Evolutionary conservation across 345 rosid genomes (phyloP).

Genomic region (Citrus glauca): DNA sequence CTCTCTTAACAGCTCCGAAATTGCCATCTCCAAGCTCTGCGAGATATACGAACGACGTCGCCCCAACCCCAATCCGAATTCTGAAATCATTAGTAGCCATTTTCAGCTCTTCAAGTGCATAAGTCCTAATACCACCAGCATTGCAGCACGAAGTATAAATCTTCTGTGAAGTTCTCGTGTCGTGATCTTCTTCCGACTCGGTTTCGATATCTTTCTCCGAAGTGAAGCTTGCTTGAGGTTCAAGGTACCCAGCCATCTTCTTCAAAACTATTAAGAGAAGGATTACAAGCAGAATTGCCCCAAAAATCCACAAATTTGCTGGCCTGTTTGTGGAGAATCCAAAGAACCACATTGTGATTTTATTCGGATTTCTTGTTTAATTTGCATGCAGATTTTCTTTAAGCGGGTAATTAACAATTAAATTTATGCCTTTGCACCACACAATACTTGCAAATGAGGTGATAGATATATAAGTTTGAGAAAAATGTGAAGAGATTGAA

Average conservation of each 20-base stretch:
- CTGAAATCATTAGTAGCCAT: slow-evolving; percentile 39
- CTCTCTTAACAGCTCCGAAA: slow-evolving; percentile 48
- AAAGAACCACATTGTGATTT: slow-evolving; percentile 29
- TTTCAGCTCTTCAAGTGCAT: slow-evolving; percentile 38
- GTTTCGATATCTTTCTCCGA: neutral
- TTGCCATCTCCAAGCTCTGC: slow-evolving; percentile 46
- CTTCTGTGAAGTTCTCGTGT: neutral
- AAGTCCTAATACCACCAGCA: slow-evolving; percentile 28
- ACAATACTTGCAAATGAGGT: neutral
- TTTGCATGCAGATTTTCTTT: neutral
- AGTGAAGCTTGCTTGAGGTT: slow-evolving; percentile 6
- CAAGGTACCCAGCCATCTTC: slow-evolving; percentile 21
- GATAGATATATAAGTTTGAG: neutral
- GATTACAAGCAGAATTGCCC: slow-evolving; percentile 36
- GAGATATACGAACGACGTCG: slow-evolving; percentile 42
- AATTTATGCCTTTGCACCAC: neutral
- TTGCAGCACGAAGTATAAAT: neutral
- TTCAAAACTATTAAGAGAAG: slow-evolving; percentile 12
- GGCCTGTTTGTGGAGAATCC: slow-evolving; percentile 37
- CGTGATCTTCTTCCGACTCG: neutral
- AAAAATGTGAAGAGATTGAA: neutral
- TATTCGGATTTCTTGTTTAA: neutral
- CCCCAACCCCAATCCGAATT: slow-evolving; percentile 37
- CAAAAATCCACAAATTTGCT: slow-evolving; percentile 26
- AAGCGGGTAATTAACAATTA: neutral